A percentile compares a stretch with the other conserved stretches of the same genome.
Conservation (phyloP, 1,284 basidiomycete genomes). For the Neolentinus lepideus region DNA sequence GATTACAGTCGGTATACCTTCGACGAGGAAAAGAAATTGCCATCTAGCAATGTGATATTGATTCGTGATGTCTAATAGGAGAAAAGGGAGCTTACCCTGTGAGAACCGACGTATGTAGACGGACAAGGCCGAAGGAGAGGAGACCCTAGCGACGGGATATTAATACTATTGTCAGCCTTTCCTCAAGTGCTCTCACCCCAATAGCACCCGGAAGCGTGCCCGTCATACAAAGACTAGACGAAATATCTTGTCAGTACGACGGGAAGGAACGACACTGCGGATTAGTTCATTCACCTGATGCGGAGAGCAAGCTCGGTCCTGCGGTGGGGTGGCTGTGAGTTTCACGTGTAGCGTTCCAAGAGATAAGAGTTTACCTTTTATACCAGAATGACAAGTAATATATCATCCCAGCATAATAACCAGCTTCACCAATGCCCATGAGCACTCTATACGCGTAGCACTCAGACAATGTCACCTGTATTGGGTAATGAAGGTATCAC, state of each 20-base stretch:
- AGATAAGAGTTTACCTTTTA: not conserved
- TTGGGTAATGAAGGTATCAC: slow-evolving; percentile 17
- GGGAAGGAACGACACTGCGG: not conserved
- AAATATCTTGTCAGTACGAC: not conserved
- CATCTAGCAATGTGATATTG: slow-evolving; percentile 25
- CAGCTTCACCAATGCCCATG: slow-evolving; percentile 42
- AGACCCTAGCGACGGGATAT: slow-evolving; percentile 25
- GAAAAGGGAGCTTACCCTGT: slow-evolving; percentile 26
- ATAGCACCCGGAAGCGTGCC: slow-evolving; percentile 47
- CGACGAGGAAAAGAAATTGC: slow-evolving; percentile 51
- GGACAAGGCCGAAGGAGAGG: slow-evolving; percentile 45
- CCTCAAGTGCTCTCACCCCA: slow-evolving; percentile 26
- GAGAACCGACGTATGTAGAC: slow-evolving; percentile 36
- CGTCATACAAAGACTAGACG: slow-evolving; percentile 40
- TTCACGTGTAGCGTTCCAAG: not conserved
- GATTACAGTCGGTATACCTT: slow-evolving; percentile 43
- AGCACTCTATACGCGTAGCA: slow-evolving; percentile 19
- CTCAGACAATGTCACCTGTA: not conserved
- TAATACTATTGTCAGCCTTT: not conserved
- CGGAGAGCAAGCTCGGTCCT: slow-evolving; percentile 46
- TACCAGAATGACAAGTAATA: slow-evolving; percentile 48
- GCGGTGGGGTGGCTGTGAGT: slow-evolving; percentile 19
- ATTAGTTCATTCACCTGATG: slow-evolving; percentile 29
- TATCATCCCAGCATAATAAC: slow-evolving; percentile 49
- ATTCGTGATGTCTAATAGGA: not conserved